These are phyloP conservation scores for Polygonum aviculare DNA, from an alignment of 148 eudicot genomes.

Conservation along the genomic window DNA sequence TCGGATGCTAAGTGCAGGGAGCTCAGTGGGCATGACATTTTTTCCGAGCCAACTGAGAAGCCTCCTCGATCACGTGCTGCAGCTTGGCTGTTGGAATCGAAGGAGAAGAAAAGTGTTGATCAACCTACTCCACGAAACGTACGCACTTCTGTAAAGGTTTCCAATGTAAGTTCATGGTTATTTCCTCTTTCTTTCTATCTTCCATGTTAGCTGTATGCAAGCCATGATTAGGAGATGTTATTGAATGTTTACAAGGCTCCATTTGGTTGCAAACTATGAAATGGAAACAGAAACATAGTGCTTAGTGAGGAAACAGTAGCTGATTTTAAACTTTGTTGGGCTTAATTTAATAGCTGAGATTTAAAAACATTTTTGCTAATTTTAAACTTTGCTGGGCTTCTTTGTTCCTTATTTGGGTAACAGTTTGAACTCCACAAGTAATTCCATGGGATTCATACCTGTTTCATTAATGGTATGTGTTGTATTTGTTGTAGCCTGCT, in stretches of 20 bases:
- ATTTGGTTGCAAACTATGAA: no score
- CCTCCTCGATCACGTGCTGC: constrained; percentile 45
- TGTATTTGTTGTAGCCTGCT: constrained; percentile 16
- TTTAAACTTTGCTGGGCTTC: no score
- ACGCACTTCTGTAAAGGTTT: constrained; percentile 14
- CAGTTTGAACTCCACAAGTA: no score
- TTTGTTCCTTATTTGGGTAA: no score
- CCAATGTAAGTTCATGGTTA: constrained; percentile 8
- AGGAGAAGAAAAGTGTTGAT: constrained; percentile 20
- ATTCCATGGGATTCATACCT: no score
- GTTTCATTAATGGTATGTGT: neutral
- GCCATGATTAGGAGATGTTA: neutral
- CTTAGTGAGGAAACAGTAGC: no score
- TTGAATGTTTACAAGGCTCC: no score
- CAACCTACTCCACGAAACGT: constrained; percentile 33
- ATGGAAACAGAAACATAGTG: no score
- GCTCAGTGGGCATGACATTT: constrained; percentile 73
- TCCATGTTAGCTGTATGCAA: neutral
- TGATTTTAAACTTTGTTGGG: no score
- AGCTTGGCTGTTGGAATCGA: neutral
- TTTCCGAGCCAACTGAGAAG: constrained; percentile 73
- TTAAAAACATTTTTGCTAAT: no score
- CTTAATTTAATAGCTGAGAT: no score
- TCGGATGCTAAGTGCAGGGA: constrained; percentile 79
- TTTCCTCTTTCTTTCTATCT: neutral